Evolutionary conservation across 2,329 filamentous ascomycete species (phyloP), one percentile per base, ranked within the genome.

Genomic region (Cladosporium colombiae): DNA sequence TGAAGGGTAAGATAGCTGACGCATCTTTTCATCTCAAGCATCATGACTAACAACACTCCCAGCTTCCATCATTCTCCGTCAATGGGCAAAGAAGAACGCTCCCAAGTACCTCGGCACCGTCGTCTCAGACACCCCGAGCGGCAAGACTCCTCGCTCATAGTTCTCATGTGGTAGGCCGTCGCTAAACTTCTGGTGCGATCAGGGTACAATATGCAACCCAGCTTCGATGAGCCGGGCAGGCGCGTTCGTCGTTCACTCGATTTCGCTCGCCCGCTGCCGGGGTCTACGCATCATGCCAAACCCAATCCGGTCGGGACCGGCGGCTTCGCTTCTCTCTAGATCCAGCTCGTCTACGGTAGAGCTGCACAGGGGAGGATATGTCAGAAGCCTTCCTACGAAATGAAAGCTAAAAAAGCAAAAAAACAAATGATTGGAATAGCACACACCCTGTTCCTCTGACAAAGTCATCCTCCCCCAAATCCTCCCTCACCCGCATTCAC

Each of bases 61-160:
- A 97, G 93, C 93, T 73, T 97, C 94, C 29, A 93, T 98, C 73
- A 85, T 96, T 68, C 91, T 93, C 40, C 91, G 94, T 73, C 88
- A 91, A 75, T 99, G 95, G 95, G 92, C 93, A 66, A 97, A 96
- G 74, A 78, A 78, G 66, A 76, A 72, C 67, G 76, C 74, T 44
- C 73, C 76, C 49, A 74, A 72, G 62, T 76, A 77, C 70, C 72
- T 78, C 57, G 71, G 73, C 67, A 68, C 73, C 61, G 68, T 70
- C 52, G 57, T 68, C 61, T 18, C 27, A 55, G 67, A 66, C 66
- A 31, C 67, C 70, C 67, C 59, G 71, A 72, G 72, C 68, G 72
- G 71, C 74, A 74, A 74, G 71, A 74, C 72, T 64, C 69, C 73
- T 73, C 71, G 73, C 68, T 74, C 73, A 70, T 74, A 67, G 61